Evolutionary conservation across 257 asterid genomes (phyloP).

Genomic region (Salvia hispanica): DNA sequence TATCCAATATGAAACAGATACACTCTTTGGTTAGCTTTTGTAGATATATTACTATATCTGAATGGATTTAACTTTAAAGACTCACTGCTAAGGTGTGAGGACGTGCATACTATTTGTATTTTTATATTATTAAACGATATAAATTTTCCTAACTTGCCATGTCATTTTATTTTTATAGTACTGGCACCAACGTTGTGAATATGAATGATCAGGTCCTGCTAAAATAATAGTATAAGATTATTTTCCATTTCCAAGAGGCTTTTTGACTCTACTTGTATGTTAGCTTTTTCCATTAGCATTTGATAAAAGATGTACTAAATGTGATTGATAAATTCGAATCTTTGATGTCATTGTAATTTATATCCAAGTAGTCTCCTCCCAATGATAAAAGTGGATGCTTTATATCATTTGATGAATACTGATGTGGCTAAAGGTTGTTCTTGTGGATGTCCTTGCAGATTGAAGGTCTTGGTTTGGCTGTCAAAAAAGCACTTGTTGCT

Average conservation of each 20-base stretch:
- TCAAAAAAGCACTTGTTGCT: slow-evolving; percentile 70
- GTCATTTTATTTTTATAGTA: background rate
- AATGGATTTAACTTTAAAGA: background rate
- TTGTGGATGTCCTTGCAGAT: slow-evolving; percentile 42
- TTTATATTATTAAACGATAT: background rate
- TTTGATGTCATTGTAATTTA: background rate
- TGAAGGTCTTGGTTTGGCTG: slow-evolving; percentile 58
- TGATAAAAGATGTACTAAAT: background rate
- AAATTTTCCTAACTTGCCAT: background rate
- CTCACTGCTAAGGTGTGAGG: background rate
- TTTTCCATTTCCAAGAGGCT: slow-evolving; percentile 12
- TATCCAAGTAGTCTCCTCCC: background rate
- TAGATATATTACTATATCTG: background rate
- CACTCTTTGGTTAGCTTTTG: background rate
- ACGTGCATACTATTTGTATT: background rate
- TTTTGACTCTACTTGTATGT: background rate
- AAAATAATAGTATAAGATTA: background rate
- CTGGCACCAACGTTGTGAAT: background rate
- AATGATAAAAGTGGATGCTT: background rate
- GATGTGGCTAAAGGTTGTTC: background rate
- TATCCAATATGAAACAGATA: background rate
- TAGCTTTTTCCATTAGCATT: slow-evolving; percentile 10
- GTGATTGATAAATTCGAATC: background rate
- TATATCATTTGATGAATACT: background rate
- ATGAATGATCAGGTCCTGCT: background rate